A percentile compares a stretch with the other conserved stretches of the same genome.
Evolutionary conservation across 2,329 filamentous ascomycete genomes (phyloP).

Genomic region (Talaromyces verruculosus): DNA sequence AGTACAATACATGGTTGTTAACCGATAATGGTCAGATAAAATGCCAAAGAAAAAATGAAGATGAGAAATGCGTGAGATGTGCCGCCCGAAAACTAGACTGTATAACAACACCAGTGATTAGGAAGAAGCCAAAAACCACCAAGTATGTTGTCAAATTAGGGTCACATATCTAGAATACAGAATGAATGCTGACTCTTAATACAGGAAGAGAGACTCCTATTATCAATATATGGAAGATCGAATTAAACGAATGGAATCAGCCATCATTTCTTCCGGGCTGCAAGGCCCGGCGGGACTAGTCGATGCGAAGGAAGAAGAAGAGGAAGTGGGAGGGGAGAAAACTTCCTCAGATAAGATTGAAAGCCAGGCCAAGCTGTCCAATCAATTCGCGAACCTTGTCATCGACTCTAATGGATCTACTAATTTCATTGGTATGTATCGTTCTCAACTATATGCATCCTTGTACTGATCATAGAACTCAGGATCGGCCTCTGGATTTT

Average conservation of each 20-base stretch:
- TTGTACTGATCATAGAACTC: neutral
- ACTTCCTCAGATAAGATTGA: slow-evolving; percentile 13
- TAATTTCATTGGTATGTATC: slow-evolving; percentile 11
- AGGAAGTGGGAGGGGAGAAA: neutral
- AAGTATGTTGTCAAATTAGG: neutral
- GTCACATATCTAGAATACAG: too few species aligned
- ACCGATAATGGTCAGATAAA: neutral
- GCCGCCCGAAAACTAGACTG: slow-evolving; percentile 13
- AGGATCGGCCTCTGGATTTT: slow-evolving; percentile 16
- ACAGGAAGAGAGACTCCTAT: slow-evolving; percentile 13
- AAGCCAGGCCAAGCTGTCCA: slow-evolving; percentile 12
- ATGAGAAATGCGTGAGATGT: neutral
- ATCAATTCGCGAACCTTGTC: slow-evolving; percentile 13
- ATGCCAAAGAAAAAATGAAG: slow-evolving; percentile 16
- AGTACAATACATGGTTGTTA: neutral
- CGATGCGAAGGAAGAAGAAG: neutral
- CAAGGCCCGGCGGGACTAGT: neutral
- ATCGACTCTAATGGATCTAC: slow-evolving; percentile 4
- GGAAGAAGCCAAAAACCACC: slow-evolving; percentile 2
- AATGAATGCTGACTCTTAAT: neutral
- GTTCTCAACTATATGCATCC: neutral
- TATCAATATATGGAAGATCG: slow-evolving; percentile 13
- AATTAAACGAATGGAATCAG: slow-evolving; percentile 17
- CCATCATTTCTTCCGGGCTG: slow-evolving; percentile 13
- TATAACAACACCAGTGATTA: slow-evolving; percentile 14